Conservation (phyloP, 2,329 filamentous ascomycete species). For the Hansfordia pulvinata region DNA sequence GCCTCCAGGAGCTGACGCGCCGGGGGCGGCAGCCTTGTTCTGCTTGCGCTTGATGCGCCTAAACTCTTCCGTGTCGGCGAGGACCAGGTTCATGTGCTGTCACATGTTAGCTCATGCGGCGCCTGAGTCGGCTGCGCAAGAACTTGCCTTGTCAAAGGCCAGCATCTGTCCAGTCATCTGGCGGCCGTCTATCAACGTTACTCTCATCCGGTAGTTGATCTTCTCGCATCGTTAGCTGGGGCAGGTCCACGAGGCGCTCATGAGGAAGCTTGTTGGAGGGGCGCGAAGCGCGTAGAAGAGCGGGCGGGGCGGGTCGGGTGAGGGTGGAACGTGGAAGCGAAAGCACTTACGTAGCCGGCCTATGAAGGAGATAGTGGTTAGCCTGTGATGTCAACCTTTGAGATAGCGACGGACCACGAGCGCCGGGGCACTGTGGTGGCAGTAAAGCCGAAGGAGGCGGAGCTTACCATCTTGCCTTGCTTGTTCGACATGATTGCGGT, state of each 20-base stretch:
- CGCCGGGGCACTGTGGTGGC: conserved; percentile 27
- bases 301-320: no score
- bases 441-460: conserved; percentile 16
- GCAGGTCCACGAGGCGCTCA: neutral
- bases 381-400: conserved; percentile 41
- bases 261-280: conserved; percentile 8
- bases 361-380: conserved; percentile 42
- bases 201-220: conserved; percentile 99
- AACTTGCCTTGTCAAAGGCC: conserved; percentile 82
- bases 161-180: conserved; percentile 98
- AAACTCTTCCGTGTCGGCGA: conserved; percentile 97
- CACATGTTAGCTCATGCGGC: conserved; percentile 3
- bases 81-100: conserved; percentile 97
- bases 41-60: conserved; percentile 79
- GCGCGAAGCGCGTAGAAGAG: no score
- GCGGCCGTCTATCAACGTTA: conserved; percentile 86
- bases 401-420: no score
- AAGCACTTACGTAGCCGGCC: conserved; percentile 56
- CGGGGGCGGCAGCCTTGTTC: conserved; percentile 55
- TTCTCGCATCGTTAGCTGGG: conserved; percentile 25
- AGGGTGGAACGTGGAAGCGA: conserved; percentile 5
- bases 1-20: conserved; percentile 41
- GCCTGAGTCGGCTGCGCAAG: neutral
- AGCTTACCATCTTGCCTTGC: conserved; percentile 97
- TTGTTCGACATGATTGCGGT: conserved; percentile 64